Conservation (phyloP, 371 early-diverging fungal genomes). For the Mucor saturninus region DNA sequence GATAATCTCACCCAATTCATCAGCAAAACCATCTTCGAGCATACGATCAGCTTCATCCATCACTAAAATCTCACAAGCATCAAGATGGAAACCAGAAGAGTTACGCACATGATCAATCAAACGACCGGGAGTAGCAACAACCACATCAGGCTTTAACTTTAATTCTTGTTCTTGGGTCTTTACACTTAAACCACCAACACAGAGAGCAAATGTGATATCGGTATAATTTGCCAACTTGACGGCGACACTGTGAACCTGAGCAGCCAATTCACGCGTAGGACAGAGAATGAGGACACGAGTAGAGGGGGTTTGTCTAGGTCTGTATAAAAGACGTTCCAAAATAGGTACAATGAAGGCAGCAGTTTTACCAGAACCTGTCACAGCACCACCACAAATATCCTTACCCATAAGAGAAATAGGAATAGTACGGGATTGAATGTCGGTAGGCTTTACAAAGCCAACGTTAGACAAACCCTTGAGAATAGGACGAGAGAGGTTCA, state of each 20-base stretch:
- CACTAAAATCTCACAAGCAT: slow-evolving; percentile 95
- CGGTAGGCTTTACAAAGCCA: slow-evolving; percentile 94
- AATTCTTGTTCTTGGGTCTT: slow-evolving; percentile 94
- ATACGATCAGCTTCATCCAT: slow-evolving; percentile 99
- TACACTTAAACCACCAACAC: slow-evolving; percentile 93
- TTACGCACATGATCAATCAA: slow-evolving; percentile 98
- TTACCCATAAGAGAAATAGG: slow-evolving; percentile 97
- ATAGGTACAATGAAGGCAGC: slow-evolving; percentile 98
- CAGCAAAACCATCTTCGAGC: slow-evolving; percentile 99
- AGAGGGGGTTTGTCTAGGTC: slow-evolving; percentile 78
- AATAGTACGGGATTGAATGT: slow-evolving; percentile 96
- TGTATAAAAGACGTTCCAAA: slow-evolving; percentile 91
- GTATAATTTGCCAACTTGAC: slow-evolving; percentile 87
- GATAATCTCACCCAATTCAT: slow-evolving; percentile 96
- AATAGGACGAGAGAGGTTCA: slow-evolving; percentile 95
- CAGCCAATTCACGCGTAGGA: slow-evolving; percentile 99
- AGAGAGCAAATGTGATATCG: slow-evolving; percentile 85
- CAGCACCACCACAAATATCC: slow-evolving; percentile 99
- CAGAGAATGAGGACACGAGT: slow-evolving; percentile 96
- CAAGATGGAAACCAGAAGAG: slow-evolving; percentile 85
- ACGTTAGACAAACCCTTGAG: slow-evolving; percentile 89
- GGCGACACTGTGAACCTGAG: slow-evolving; percentile 95
- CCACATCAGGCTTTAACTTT: slow-evolving; percentile 91
- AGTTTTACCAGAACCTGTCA: slow-evolving; percentile 99
- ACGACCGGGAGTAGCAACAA: slow-evolving; percentile 99